A percentile compares a stretch with the other conserved stretches of the same genome.
These are phyloP conservation scores for Tilletia setariae DNA, from an alignment of 1,284 basidiomycete species.

Conservation along the genomic window DNA sequence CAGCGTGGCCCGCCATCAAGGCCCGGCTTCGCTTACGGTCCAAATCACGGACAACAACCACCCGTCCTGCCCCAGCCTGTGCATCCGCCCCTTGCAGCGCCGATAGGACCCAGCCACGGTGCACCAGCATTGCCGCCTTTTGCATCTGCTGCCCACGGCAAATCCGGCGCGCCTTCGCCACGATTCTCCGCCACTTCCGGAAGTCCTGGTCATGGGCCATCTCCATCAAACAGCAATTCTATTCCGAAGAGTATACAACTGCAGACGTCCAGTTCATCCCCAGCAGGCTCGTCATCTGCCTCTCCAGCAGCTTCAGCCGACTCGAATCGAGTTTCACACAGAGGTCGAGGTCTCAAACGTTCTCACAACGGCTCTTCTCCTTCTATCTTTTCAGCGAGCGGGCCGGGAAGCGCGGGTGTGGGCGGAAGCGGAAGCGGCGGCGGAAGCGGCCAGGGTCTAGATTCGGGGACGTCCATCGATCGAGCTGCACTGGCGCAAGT, in stretches of 20 bases:
- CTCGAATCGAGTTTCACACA: not conserved
- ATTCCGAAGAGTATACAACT: not conserved
- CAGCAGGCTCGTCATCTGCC: not conserved
- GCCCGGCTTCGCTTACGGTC: no score
- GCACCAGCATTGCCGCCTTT: no score
- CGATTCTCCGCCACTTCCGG: not conserved
- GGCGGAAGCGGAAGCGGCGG: not conserved
- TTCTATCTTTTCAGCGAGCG: not conserved
- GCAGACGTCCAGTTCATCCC: not conserved
- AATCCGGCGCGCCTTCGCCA: not conserved
- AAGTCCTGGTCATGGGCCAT: not conserved
- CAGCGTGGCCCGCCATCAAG: no score
- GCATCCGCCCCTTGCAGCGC: no score
- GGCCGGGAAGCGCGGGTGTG: no score
- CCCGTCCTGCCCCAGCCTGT: no score
- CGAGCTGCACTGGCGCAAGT: constrained; percentile 10
- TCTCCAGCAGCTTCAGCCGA: constrained; percentile 5
- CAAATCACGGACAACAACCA: no score
- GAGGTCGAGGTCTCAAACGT: constrained; percentile 1
- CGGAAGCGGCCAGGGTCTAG: not conserved
- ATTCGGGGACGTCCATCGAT: not conserved
- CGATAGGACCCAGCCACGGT: no score
- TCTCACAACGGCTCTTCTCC: not conserved
- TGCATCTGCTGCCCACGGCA: not conserved
- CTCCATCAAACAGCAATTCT: not conserved